Base-by-base conservation (phyloP, 2,329 filamentous ascomycete genomes). In the Aspergillus sergii region DNA sequence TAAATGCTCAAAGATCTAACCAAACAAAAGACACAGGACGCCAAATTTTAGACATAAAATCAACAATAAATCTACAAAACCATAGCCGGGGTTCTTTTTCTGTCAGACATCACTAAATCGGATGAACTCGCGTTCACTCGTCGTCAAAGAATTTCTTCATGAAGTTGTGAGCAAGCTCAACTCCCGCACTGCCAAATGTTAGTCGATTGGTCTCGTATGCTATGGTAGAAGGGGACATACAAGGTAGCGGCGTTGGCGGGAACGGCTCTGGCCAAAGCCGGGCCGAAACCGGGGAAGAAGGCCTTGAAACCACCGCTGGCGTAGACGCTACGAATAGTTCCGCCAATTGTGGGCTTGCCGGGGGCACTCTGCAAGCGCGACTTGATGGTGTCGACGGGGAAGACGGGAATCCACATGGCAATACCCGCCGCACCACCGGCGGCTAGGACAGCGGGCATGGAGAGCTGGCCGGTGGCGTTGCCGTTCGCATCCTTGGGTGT, bases 391-490 rank as follows among this genome's bases (percentile, higher is more conserved):
- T 99, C 95, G 68, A 99, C 86, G 26, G 95, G 95, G 86, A 99
- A 99, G 48, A 99, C 94, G 59, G 95, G 94, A 70, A 97, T 95
- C 95, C 95, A 99, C 95, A 99, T 99, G 66, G 95, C 95, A 30
- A 99, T 88, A 74, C 95, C 95, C 0, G 95, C 95, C 4, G 90
- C 91, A 66, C 92, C 95, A 71, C 95, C 95, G 2, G 95, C 95
- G 32, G 88, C 86, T 72, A 94, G 92, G 62, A 99, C 86, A 12
- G 95, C 95, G 2, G 87, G 82, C 66, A 99, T 83, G 72, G 91
- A 94, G 62, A 98, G 81, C 71, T 95, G 84, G 48, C 93, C 94
- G 5, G 84, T 87, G 2, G 91, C 86, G 74, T 90, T 88, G 28
- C 92, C 93, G 21, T 85, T 80, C 3, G 88, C 88, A 73, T 97